Evolutionary conservation across 305 asterid species (phyloP), one percentile per base, ranked within the genome.

Genomic region (Ajuga reptans): DNA sequence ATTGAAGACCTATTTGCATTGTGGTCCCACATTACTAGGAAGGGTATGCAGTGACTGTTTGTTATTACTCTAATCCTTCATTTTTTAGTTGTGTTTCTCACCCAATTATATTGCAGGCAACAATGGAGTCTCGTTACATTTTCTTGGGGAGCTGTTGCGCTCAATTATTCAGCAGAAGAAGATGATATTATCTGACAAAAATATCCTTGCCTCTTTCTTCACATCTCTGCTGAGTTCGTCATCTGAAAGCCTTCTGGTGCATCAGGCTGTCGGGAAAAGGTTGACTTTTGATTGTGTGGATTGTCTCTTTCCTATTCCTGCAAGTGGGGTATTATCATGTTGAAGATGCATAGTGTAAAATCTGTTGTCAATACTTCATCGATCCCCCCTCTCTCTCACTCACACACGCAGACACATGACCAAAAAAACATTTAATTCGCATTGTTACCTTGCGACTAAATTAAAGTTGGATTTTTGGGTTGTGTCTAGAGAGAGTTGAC

Each of bases 141-240:
- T 87, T 78, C 84, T 87, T 47, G 96, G 99, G 62, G 95, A 89
- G 58, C 82, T 93, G 57, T 76, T 89, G 75, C 51, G 67, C 75
- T 68, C 84, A 77, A 71, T 91, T 72, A 80, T 78, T 78, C 90
- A 83, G 84, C 92, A 85, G 75, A 87, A 91, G 86, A 87, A 64
- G 82, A 78, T 89, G 82, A 82, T 91, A 69, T 46, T 93, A 63
- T 89, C 95, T 21, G 96, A 93, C 82, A 82, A 51, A 46, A 80
- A 82, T 75, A 78, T 83, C 62, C 91, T 91, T 54, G 69, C 80
- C 62, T 82, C 96, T 52, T 69, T 87, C 74, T 84, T 90, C 75
- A 77, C 87, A 21, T 75, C 92, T 59, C 68, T 93, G 79, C 89
- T 93, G 64, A 72, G 89, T 81, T 78, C 90, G 69, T 78, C 91